Percentiles rank a stretch among this genome's conserved stretches.
phyloP scores from a whole-genome alignment of 2,329 filamentous ascomycete species.

The Alternaria sp. region DNA sequence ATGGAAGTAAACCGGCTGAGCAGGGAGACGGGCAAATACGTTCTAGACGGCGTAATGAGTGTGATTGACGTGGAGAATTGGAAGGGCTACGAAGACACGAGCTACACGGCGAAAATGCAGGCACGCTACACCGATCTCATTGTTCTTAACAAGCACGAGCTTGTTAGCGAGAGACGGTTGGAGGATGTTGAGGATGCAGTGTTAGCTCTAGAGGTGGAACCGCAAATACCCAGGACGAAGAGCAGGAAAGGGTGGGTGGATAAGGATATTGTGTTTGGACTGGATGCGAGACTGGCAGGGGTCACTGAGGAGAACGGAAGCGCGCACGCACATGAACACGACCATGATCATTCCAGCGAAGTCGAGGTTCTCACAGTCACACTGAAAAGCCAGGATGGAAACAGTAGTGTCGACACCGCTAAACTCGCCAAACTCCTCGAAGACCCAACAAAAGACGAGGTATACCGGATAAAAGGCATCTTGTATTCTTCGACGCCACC shows the following conservation, averaged over 20 bases:
- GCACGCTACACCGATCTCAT: conserved; percentile 89
- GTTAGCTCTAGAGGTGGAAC: conserved; percentile 80
- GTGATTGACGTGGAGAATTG: conserved; percentile 96
- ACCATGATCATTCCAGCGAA: conserved; percentile 76
- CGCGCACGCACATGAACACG: conserved; percentile 45
- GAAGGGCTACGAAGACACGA: conserved; percentile 89
- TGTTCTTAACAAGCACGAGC: conserved; percentile 93
- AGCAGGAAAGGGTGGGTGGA: conserved; percentile 80
- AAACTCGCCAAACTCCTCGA: conserved; percentile 63
- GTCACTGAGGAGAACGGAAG: conserved; percentile 52
- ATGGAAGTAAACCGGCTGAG: conserved; percentile 86
- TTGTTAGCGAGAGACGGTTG: conserved; percentile 72
- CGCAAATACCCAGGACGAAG: conserved; percentile 78
- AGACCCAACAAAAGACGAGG: conserved; percentile 85
- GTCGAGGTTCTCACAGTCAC: conserved; percentile 91
- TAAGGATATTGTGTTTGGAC: conserved; percentile 80
- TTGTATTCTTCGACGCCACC: conserved; percentile 56
- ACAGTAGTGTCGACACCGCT: conserved; percentile 68
- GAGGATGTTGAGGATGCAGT: conserved; percentile 80
- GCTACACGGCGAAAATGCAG: conserved; percentile 86
- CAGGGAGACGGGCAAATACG: conserved; percentile 71
- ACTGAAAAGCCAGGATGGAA: conserved; percentile 57
- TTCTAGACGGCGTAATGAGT: conserved; percentile 84
- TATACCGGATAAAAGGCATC: conserved; percentile 90
- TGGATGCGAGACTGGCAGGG: conserved; percentile 80